Evolutionary conservation across 305 asterid genomes (phyloP).

Genomic region (Stenogyne calaminthoides): DNA sequence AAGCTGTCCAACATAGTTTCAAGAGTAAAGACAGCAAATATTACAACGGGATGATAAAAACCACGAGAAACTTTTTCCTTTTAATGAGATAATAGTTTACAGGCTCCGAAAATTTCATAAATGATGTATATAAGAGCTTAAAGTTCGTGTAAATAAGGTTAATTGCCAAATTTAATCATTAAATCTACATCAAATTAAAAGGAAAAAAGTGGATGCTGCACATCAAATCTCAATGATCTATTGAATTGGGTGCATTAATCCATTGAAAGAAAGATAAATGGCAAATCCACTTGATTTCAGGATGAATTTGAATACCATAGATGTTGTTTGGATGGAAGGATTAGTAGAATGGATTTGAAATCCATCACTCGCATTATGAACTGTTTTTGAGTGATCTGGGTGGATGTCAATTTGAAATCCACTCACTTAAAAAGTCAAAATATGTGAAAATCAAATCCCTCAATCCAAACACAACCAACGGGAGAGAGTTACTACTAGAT

Average conservation of each 20-base stretch:
- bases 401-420: neutral
- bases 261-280: too few relatives aligned
- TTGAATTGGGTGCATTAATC: too few relatives aligned
- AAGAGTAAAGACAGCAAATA: neutral
- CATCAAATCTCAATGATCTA: too few relatives aligned
- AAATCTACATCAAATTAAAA: too few relatives aligned
- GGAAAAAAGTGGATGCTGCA: too few relatives aligned
- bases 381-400: neutral
- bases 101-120: neutral
- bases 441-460: neutral
- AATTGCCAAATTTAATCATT: neutral
- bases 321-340: neutral
- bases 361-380: neutral
- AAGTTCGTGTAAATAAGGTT: neutral
- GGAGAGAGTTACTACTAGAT: neutral
- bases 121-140: neutral
- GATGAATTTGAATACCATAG: neutral
- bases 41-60: neutral
- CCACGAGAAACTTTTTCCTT: neutral
- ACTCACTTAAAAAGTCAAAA: too few relatives aligned
- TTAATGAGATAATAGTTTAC: neutral
- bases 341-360: neutral
- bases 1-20: constrained; percentile 45
- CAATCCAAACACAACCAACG: neutral
- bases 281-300: neutral